Percentiles rank a stretch among this genome's conserved stretches.
phyloP scores from a whole-genome alignment of 352 stramenopile genomes.

The Pythium sp. region DNA sequence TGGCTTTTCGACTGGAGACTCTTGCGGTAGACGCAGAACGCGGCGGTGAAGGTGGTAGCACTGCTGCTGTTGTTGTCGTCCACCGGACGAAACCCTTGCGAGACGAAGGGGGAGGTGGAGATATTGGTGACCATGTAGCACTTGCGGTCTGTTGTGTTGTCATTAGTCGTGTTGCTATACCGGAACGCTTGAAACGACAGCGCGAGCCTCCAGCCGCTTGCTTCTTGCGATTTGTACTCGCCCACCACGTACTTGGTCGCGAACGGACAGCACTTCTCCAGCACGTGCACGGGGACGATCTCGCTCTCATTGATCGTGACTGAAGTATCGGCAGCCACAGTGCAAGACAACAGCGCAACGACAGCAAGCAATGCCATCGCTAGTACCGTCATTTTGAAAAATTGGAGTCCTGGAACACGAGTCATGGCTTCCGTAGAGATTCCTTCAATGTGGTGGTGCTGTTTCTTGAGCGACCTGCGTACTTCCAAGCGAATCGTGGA shows the following conservation, averaged over 20 bases:
- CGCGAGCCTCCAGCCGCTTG: neutral
- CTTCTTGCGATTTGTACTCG: constrained; percentile 8
- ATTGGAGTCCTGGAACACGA: neutral
- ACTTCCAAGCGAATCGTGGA: no score
- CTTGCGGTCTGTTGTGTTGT: neutral
- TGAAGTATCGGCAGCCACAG: neutral
- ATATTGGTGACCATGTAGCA: neutral
- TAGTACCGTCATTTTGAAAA: neutral
- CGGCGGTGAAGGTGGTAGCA: neutral
- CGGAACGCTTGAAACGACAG: neutral
- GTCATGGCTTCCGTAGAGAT: neutral
- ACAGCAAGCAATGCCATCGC: neutral
- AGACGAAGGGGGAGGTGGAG: neutral
- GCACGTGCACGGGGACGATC: constrained; percentile 14
- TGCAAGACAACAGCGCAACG: neutral
- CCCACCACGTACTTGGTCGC: constrained; percentile 12
- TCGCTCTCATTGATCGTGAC: neutral
- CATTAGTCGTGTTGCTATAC: neutral
- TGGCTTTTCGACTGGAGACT: neutral
- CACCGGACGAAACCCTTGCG: neutral
- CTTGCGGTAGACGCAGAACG: neutral
- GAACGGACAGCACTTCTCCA: constrained; percentile 23
- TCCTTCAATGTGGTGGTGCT: neutral
- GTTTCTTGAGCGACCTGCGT: no score
- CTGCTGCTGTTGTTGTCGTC: neutral